Base-by-base conservation (phyloP, 2,329 filamentous ascomycete genomes). In the Diaporthe batatas region DNA sequence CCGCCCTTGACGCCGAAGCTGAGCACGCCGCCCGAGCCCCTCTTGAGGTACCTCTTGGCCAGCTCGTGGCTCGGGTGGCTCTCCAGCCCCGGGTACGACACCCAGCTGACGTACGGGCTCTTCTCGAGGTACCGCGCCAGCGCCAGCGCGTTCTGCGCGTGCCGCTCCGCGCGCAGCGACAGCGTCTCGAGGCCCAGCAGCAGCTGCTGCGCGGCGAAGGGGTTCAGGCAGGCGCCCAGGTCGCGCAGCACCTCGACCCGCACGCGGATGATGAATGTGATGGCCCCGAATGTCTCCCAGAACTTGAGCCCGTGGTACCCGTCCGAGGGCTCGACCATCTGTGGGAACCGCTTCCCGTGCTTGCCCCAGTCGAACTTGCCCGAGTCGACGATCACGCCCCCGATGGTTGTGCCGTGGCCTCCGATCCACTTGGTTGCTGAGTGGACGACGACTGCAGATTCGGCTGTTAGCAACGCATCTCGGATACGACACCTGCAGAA, bases 341-440 rank as follows among this genome's bases (percentile, higher is more conserved):
- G 94, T 1, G 96, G 96, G 88, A 98, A 98, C 25, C 95, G 92
- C 78, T 90, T 90, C 59, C 87, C 92, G 81, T 98, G 84, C 83
- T 92, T 92, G 77, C 93, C 94, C 95, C 96, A 98, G 86, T 97
- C 93, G 81, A 98, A 98, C 81, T 94, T 96, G 79, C 95, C 95
- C 76, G 92, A 90, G 85, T 98, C 95, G 76, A 98, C 87, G 44
- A 98, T 89, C 55, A 98, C 89, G 74, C 95, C 95, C 72, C 89
- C 95, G 76, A 98, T 93, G 34, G 95, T 98, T 53, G 95, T 97
- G 74, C 95, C 96, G 83, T 98, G 96, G 54, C 95, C 95, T 72
- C 95, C 95, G 75, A 98, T 98, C 95, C 95, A 98, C 84, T 98
- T 98, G 73, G 95, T 98, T 14, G 95, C 95, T 51, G 93, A 96